phyloP scores from a whole-genome alignment of 371 early-diverging fungal genomes.

The Rhizopus microsporus region DNA sequence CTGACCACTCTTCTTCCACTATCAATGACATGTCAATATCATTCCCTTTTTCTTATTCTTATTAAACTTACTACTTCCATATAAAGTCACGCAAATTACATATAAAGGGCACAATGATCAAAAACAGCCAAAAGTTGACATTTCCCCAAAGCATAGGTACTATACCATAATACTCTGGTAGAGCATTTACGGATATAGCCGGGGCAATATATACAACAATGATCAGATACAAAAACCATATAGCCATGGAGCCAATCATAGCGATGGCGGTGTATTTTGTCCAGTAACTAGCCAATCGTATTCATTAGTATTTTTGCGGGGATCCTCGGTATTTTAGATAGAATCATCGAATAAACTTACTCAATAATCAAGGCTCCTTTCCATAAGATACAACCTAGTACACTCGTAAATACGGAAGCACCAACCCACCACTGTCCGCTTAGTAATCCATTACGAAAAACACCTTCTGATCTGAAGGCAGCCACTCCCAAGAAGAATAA shows the following conservation, averaged over 20 bases:
- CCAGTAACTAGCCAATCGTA: conserved; percentile 55
- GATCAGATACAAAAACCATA: conserved; percentile 85
- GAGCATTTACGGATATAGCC: conserved; percentile 43
- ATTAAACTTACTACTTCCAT: conserved; percentile 80
- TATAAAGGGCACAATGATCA: conserved; percentile 73
- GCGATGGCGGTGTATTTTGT: conserved; percentile 78
- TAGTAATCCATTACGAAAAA: conserved; percentile 48
- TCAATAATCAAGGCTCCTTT: conserved; percentile 79
- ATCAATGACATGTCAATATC: conserved; percentile 1
- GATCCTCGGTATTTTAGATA: not conserved
- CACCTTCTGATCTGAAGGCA: conserved; percentile 25
- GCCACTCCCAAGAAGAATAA: conserved; percentile 31
- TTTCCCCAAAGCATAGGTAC: conserved; percentile 62
- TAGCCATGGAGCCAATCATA: conserved; percentile 73
- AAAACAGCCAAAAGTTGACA: conserved; percentile 78
- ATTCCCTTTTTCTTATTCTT: not conserved
- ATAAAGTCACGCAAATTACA: conserved; percentile 78
- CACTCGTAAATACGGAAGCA: conserved; percentile 71
- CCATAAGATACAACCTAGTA: conserved; percentile 72
- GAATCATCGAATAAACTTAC: conserved; percentile 28
- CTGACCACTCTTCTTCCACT: conserved; percentile 32
- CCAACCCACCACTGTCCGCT: conserved; percentile 77
- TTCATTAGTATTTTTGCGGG: conserved; percentile 1
- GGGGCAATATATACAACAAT: conserved; percentile 79
- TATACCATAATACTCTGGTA: conserved; percentile 78